Base-by-base conservation (phyloP, 306 rosid genomes). In the Nissolia schottii region DNA sequence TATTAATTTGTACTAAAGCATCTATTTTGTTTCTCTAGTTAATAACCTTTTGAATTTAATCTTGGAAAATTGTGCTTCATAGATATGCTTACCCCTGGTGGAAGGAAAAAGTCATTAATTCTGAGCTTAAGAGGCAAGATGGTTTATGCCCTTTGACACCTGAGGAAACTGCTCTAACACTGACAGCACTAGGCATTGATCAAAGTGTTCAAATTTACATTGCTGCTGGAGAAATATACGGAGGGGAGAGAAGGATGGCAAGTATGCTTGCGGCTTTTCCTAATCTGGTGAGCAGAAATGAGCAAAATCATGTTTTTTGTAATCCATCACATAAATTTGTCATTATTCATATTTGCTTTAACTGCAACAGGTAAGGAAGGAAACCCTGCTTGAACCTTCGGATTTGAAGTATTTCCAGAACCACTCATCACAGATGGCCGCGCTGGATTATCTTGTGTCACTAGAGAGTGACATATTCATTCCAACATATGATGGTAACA, bases 371-470 rank as follows among this genome's bases (percentile, higher is more conserved):
- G 96, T 85, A 20, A 86, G 85, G 71, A 94, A 94, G 83, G 97
- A 94, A 82, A 93, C 90, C 7, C 85, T 94, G 68, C 69, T 91
- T 15, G 88, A 86, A 61, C 88, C 95, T 64, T 87, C 88, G 1
- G 96, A 94, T 37, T 80, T 94, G 83, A 80, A 58, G 84, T 84
- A 85, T 64, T 87, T 89, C 82, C 87, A 85, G 29, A 89, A 94
- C 83, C 96, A 89, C 79, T 91, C 99, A 25, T 89, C 97, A 3
- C 96, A 91, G 76, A 94, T 89, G 99, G 97, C 99, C 34, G 96
- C 96, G 32, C 55, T 94, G 85, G 97, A 94, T 85, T 94, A 91
- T 74, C 87, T 89, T 6, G 93, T 89, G 64, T 89, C 99, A 24
- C 78, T 94, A 9, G 97, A 91, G 79, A 91, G 97, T 57, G 99